Evolutionary conservation across 176 grass and related monocot species (phyloP).

Genomic region (Lolium perenne): DNA sequence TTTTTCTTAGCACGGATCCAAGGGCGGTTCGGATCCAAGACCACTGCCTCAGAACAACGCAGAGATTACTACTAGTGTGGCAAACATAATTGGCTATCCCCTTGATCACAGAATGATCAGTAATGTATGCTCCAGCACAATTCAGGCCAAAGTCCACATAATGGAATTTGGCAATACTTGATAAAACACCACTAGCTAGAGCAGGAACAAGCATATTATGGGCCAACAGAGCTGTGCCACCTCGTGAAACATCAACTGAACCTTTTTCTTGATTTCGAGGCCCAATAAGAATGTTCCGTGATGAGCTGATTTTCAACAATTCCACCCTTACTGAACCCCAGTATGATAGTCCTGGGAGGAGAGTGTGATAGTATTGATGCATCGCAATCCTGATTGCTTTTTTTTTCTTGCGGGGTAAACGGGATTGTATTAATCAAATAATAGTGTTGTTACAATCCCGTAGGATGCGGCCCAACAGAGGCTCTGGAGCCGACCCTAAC

Average conservation of each 20-base stretch:
- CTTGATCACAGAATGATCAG: constrained; percentile 54
- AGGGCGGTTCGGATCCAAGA: constrained; percentile 51
- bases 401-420: too few relatives aligned
- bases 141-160: constrained; percentile 88
- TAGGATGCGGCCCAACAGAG: too few relatives aligned
- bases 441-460: too few relatives aligned
- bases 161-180: constrained; percentile 77
- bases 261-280: constrained; percentile 26
- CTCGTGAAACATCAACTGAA: neutral
- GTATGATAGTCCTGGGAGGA: constrained; percentile 63
- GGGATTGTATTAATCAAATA: too few relatives aligned
- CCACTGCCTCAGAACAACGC: constrained; percentile 68
- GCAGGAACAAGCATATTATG: constrained; percentile 46
- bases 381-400: constrained; percentile 28
- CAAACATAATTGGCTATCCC: constrained; percentile 45
- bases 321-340: constrained; percentile 95
- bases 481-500: too few relatives aligned
- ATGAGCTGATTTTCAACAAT: constrained; percentile 81
- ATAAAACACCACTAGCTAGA: constrained; percentile 52
- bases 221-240: neutral
- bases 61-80: constrained; percentile 29
- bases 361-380: constrained; percentile 1
- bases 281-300: constrained; percentile 68
- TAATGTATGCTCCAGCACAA: constrained; percentile 80
- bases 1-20: constrained; percentile 58